phyloP scores from a whole-genome alignment of 2,329 filamentous ascomycete species.

The Aspergillus transmontanensis region DNA sequence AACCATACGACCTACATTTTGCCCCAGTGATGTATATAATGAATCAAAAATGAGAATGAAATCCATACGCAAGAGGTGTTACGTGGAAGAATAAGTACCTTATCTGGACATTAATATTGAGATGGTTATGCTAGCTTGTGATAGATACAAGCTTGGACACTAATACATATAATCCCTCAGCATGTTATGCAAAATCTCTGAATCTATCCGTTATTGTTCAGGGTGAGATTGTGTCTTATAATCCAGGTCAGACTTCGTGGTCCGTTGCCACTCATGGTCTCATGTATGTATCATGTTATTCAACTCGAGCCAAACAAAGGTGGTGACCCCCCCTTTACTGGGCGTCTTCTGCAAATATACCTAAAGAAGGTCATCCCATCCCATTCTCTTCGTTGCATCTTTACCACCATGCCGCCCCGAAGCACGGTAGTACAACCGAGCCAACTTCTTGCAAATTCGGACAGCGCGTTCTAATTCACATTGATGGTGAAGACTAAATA shows the following conservation, averaged over 20 bases:
- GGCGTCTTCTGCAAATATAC: too few species aligned
- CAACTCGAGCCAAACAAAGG: background rate
- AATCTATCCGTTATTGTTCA: too few species aligned
- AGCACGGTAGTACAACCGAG: background rate
- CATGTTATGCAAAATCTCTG: too few species aligned
- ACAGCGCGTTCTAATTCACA: background rate
- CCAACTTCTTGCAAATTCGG: background rate
- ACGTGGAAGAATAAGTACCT: background rate
- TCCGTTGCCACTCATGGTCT: background rate
- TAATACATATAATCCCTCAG: too few species aligned
- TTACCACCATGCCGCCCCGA: background rate
- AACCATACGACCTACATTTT: background rate
- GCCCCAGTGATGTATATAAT: constrained; percentile 19
- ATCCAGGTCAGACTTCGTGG: background rate
- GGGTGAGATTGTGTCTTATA: too few species aligned
- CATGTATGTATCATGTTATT: background rate
- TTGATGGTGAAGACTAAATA: background rate
- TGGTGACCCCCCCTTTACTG: background rate
- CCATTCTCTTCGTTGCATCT: background rate
- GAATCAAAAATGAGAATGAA: constrained; percentile 8
- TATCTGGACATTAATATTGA: too few species aligned
- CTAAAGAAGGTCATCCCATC: background rate
- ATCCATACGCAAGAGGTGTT: background rate
- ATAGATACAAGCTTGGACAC: too few species aligned
- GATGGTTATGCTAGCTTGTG: too few species aligned